Evolutionary conservation across 345 rosid species (phyloP).

Genomic region (Eucalyptus viminalis): DNA sequence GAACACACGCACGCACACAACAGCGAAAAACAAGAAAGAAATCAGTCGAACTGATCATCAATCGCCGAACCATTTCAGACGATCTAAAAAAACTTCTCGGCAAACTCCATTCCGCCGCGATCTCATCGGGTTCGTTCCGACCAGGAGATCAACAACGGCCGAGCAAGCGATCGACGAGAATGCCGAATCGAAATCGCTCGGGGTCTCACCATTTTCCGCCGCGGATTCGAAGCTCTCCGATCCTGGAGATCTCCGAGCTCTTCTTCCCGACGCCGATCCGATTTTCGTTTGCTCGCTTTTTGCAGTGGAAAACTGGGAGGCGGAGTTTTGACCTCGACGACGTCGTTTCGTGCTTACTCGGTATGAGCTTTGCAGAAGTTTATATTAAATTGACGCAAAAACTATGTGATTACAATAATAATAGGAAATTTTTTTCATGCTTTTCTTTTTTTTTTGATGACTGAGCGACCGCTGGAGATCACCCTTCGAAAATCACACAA

Average conservation of each 20-base stretch:
- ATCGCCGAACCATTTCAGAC: not conserved
- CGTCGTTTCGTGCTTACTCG: not conserved
- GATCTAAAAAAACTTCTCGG: not conserved
- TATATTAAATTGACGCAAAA: not conserved
- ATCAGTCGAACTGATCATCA: not conserved
- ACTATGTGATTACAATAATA: not conserved
- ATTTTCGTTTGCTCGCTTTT: not conserved
- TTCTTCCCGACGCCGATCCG: not conserved
- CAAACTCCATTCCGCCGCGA: not conserved
- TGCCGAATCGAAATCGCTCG: not conserved
- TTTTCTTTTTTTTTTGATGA: not conserved
- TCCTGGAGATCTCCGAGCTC: not conserved
- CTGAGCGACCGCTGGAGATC: fast-evolving
- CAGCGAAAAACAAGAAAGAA: not conserved
- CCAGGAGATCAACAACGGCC: not conserved
- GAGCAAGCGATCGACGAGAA: not conserved
- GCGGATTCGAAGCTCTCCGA: not conserved
- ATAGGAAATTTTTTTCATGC: not conserved
- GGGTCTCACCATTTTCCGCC: not conserved
- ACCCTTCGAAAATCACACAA: fast-evolving
- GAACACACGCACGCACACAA: not conserved
- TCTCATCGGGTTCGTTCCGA: not conserved
- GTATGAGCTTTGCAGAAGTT: not conserved
- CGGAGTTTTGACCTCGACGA: not conserved
- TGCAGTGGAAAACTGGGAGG: not conserved